Evolutionary conservation across 1,284 basidiomycete genomes (phyloP).

Genomic region (Pholiota adiposa): DNA sequence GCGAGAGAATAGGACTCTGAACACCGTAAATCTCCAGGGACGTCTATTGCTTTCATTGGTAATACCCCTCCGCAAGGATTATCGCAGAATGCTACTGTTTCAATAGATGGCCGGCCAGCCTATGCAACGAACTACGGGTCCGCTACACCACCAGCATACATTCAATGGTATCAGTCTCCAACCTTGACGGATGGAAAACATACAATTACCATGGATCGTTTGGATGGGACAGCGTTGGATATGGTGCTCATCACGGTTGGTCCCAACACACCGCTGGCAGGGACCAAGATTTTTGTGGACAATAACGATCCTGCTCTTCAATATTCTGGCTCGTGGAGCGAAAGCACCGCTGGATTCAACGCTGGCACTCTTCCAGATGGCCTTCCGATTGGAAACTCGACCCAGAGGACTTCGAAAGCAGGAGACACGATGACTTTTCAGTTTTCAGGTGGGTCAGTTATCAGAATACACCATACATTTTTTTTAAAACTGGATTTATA

Average conservation of each 20-base stretch:
- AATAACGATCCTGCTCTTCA: constrained; percentile 23
- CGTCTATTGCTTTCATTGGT: constrained; percentile 20
- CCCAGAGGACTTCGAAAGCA: constrained; percentile 22
- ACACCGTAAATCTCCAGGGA: constrained; percentile 8
- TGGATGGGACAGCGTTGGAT: constrained; percentile 28
- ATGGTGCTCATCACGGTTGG: constrained; percentile 27
- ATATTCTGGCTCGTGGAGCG: constrained; percentile 25
- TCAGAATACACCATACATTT: neutral
- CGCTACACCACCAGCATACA: constrained; percentile 18
- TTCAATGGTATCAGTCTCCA: constrained; percentile 32
- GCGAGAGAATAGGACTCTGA: neutral
- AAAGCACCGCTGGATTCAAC: constrained; percentile 14
- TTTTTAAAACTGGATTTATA: neutral
- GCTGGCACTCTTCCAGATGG: constrained; percentile 22
- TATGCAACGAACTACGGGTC: constrained; percentile 16
- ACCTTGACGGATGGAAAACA: constrained; percentile 26
- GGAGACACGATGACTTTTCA: constrained; percentile 27
- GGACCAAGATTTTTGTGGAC: constrained; percentile 26
- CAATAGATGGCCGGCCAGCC: constrained; percentile 21
- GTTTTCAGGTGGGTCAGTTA: constrained; percentile 16
- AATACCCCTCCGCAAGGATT: constrained; percentile 18
- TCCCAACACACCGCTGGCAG: constrained; percentile 22
- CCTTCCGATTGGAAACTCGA: constrained; percentile 24
- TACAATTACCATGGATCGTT: constrained; percentile 21
- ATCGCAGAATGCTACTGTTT: constrained; percentile 18